Evolutionary conservation across 768 basidiomycete species (phyloP).

Genomic region (Leccinum fibrillosum): DNA sequence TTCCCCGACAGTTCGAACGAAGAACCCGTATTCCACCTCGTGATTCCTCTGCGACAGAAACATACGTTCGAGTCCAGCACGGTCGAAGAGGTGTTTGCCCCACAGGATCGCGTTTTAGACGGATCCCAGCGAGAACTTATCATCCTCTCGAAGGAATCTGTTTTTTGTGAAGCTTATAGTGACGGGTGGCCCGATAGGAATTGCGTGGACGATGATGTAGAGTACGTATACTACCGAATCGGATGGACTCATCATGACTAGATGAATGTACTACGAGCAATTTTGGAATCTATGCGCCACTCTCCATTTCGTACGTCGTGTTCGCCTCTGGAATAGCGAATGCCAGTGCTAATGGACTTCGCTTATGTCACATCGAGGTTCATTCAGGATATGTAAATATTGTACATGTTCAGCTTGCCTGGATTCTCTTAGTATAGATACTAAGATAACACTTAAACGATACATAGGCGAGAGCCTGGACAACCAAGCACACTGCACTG

Average conservation of each 20-base stretch:
- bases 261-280: neutral
- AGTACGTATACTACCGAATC: slow-evolving; percentile 71
- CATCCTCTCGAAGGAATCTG: slow-evolving; percentile 51
- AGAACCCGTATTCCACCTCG: slow-evolving; percentile 55
- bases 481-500: neutral
- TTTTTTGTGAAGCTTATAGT: slow-evolving; percentile 49
- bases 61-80: slow-evolving; percentile 56
- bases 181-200: slow-evolving; percentile 25
- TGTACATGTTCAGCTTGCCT: no score
- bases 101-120: neutral
- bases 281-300: neutral
- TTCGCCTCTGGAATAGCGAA: neutral
- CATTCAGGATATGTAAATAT: no score
- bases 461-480: slow-evolving; percentile 6
- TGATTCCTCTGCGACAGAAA: slow-evolving; percentile 72
- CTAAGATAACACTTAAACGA: neutral
- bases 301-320: neutral
- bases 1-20: slow-evolving; percentile 10
- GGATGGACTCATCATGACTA: slow-evolving; percentile 46
- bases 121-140: slow-evolving; percentile 33
- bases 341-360: no score
- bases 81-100: slow-evolving; percentile 54
- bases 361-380: no score
- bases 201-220: slow-evolving; percentile 46
- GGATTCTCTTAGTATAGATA: no score